A percentile compares a stretch with the other conserved stretches of the same genome.
Evolutionary conservation across 2,329 filamentous ascomycete genomes (phyloP).

Genomic region (Neofusicoccum ribis): DNA sequence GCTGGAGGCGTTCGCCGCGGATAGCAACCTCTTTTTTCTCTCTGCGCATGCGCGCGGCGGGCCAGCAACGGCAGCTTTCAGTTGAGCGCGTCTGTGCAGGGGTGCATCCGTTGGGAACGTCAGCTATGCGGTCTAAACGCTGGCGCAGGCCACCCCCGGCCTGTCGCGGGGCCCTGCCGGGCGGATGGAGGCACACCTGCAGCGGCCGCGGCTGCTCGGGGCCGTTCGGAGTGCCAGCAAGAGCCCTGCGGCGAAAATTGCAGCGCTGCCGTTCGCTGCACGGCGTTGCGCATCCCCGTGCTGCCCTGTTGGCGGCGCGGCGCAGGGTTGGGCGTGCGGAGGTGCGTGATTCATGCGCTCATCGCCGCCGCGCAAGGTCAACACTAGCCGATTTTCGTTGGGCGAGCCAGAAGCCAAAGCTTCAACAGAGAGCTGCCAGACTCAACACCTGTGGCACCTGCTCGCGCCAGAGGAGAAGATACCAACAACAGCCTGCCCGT

Average conservation of each 20-base stretch:
- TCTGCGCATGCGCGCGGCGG: constrained; percentile 7
- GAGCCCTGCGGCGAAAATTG: constrained; percentile 5
- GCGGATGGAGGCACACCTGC: constrained; percentile 12
- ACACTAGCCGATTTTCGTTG: constrained; percentile 22
- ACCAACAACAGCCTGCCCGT: constrained; percentile 12
- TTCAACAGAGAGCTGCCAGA: constrained; percentile 14
- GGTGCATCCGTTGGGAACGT: constrained; percentile 21
- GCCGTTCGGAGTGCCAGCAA: background rate
- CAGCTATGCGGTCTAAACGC: constrained; percentile 17
- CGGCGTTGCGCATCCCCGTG: background rate
- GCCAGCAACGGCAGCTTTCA: background rate
- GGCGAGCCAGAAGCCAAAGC: constrained; percentile 16
- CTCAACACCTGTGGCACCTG: constrained; percentile 17
- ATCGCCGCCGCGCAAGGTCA: constrained; percentile 8
- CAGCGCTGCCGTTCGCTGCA: constrained; percentile 1
- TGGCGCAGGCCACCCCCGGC: constrained; percentile 14
- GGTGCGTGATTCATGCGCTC: constrained; percentile 9
- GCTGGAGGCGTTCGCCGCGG: background rate
- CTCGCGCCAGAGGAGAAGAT: background rate
- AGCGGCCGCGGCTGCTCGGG: background rate
- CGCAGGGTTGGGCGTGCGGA: constrained; percentile 15
- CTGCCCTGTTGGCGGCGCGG: background rate
- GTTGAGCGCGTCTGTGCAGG: constrained; percentile 21
- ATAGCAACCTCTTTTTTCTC: constrained; percentile 16
- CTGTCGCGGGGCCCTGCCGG: constrained; percentile 4